Evolutionary conservation across 176 grass and related monocot genomes (phyloP), one percentile per base, ranked within the genome.

Genomic region (Carex myosuroides): DNA sequence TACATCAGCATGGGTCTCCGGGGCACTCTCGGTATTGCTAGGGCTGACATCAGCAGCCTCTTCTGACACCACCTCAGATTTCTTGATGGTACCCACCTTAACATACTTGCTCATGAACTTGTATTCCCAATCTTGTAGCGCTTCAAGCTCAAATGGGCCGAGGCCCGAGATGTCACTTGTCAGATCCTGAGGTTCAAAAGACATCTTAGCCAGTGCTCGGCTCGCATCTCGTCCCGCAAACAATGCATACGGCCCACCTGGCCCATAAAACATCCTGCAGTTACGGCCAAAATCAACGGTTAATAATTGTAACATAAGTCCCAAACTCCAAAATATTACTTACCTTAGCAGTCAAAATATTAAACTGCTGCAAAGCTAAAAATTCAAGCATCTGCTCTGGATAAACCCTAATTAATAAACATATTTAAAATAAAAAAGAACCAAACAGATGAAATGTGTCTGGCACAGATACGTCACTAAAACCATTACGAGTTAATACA

Each of bases 31-130:
- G 8, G 66, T 14, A 57, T 69, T 14, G 26, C 75, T 65, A 12
- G 64, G 70, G 83, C 65, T 85, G 56, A 83, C 61, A 62, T 72
- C 82, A 56, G 55, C 90, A 1, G 85, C 88, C 79, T 77, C 79
- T 33, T 57, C 52, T 57, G 52, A 18, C 16, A 72, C 85, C 2
- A 90, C 83, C 8, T 74, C 87, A 0, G 24, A 22, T 83, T 89
- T 92, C 92, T 94, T 97, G 85, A 97, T 58, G 8, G 92, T 91
- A n/a, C 95, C 92, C 0, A 98, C 95, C 85, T 94, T 94, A 35
- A 91, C 89, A 39, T 98, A 98, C 64, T 98, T 98, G 82, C 87
- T 87, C 95, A 90, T 94, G 79, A 98, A 98, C 87, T 98, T 94
- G 86, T 94, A 90, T 54, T 98, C 92, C 91, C 92, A 98, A 35